phyloP scores from a whole-genome alignment of 2,329 filamentous ascomycete genomes.

The Geosmithia putterillii region DNA sequence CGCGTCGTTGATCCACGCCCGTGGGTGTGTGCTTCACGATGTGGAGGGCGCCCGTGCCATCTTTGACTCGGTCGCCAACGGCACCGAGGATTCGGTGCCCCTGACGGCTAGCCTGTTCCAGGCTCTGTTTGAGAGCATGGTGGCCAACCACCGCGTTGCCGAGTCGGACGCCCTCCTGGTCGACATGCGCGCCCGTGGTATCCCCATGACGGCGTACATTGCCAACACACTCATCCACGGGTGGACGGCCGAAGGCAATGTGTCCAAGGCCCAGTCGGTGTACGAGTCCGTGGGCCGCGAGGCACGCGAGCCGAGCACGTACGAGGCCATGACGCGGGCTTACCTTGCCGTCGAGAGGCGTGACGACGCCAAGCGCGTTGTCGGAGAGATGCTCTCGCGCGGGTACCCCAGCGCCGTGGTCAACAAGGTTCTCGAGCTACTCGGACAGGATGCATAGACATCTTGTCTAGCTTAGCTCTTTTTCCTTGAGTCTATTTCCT shows the following conservation, averaged over 20 bases:
- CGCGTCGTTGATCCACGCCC: conserved; percentile 87
- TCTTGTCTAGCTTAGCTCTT: conserved; percentile 7
- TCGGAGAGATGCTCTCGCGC: conserved; percentile 79
- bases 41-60: conserved; percentile 69
- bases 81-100: conserved; percentile 41
- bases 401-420: conserved; percentile 88
- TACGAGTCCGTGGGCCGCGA: conserved; percentile 67
- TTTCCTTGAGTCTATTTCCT: not conserved
- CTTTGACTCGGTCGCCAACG: conserved; percentile 66
- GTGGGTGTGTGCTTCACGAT: conserved; percentile 88
- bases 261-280: conserved; percentile 64
- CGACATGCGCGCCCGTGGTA: conserved; percentile 60
- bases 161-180: conserved; percentile 63
- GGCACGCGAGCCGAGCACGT: conserved; percentile 90
- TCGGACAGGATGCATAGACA: conserved; percentile 36
- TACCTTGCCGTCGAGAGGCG: conserved; percentile 78
- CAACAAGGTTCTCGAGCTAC: conserved; percentile 84
- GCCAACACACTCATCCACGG: conserved; percentile 97
- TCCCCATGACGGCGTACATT: conserved; percentile 93
- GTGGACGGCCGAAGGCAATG: conserved; percentile 77
- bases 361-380: conserved; percentile 61
- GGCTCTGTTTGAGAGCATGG: conserved; percentile 92
- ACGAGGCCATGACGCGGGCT: conserved; percentile 95
- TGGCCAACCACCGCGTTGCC: conserved; percentile 78
- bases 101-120: conserved; percentile 85